These are phyloP conservation scores for Podospora tetraspora DNA, from an alignment of 495 filamentous ascomycete species.

Conservation along the genomic window DNA sequence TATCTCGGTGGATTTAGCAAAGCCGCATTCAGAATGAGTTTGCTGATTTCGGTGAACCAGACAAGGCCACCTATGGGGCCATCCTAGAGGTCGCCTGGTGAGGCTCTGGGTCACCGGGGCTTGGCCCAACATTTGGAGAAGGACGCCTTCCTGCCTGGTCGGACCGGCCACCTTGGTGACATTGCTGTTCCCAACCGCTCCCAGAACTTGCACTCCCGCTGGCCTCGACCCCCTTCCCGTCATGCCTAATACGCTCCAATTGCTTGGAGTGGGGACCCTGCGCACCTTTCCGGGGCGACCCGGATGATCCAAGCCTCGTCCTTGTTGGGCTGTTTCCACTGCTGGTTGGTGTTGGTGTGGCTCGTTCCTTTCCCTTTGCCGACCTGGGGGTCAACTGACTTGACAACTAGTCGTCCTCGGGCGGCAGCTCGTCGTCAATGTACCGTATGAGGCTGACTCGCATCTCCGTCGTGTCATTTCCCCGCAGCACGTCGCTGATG, in stretches of 20 bases:
- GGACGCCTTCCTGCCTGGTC: background rate
- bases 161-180: background rate
- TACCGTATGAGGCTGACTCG: slow-evolving; percentile 85
- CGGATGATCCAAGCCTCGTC: background rate
- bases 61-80: background rate
- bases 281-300: background rate
- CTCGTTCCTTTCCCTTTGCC: background rate
- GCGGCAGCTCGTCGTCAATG: slow-evolving; percentile 96
- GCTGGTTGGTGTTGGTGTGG: background rate
- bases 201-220: no score
- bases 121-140: background rate
- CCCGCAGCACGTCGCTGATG: slow-evolving; percentile 87
- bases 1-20: background rate
- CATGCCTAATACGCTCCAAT: background rate
- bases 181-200: no score
- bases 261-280: background rate
- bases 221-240: background rate
- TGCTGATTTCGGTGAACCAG: background rate
- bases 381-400: background rate
- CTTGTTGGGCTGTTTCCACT: background rate
- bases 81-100: background rate
- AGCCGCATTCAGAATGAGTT: background rate
- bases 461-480: slow-evolving; percentile 97
- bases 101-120: background rate
- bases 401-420: slow-evolving; percentile 72